Conservation (phyloP, 2,329 filamentous ascomycete species). For the Colletotrichum phormii region DNA sequence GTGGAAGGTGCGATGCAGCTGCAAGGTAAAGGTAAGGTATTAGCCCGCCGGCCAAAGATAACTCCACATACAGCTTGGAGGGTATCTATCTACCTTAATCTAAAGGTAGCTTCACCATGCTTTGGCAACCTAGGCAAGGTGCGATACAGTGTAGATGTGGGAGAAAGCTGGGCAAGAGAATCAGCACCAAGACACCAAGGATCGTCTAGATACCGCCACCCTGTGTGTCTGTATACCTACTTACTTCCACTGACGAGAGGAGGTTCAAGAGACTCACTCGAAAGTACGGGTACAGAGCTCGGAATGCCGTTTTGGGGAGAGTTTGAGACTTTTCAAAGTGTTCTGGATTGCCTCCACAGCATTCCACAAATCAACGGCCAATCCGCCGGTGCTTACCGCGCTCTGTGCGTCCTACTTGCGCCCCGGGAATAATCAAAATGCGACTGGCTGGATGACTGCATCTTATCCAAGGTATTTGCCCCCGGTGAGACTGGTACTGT, state of each 20-base stretch:
- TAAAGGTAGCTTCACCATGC: background rate
- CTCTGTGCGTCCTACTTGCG: background rate
- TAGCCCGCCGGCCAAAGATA: constrained; percentile 15
- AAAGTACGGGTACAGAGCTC: background rate
- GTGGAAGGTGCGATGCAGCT: background rate
- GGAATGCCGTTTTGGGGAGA: constrained; percentile 4
- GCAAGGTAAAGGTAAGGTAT: background rate
- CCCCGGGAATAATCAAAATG: background rate
- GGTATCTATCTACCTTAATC: background rate
- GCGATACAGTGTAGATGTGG: background rate
- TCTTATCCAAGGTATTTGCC: background rate
- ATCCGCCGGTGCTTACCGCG: background rate
- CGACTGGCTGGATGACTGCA: constrained; percentile 1
- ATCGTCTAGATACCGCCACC: background rate
- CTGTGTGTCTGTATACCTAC: background rate
- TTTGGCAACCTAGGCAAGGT: background rate
- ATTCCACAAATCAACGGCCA: background rate
- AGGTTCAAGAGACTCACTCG: background rate
- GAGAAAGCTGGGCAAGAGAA: background rate
- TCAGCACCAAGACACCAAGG: background rate
- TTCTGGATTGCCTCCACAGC: background rate
- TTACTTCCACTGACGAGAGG: background rate
- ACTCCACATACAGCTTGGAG: constrained; percentile 1
- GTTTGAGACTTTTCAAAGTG: background rate
- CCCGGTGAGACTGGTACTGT: background rate